Base-by-base conservation (phyloP, 257 asterid species). In the Lithospermum erythrorhizon region DNA sequence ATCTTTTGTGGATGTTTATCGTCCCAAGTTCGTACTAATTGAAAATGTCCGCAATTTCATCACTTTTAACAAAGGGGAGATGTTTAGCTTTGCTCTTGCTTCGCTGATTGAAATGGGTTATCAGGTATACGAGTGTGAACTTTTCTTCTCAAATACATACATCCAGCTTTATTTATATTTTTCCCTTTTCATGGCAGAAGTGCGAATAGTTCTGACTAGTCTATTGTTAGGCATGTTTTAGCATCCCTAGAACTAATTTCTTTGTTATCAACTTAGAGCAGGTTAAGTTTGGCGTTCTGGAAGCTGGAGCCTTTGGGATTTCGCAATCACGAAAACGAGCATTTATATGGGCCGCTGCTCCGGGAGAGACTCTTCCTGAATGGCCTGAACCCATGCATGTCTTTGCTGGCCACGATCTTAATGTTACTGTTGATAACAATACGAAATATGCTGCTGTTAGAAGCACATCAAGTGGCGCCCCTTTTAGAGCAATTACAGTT, bases 311-410 rank as follows among this genome's bases (percentile, higher is more conserved):
- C 2, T 69, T 30, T 58, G 74, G 74, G 14, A 55, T 69, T 20
- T 45, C 69, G 14, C 74, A 69, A 21, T 57, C 66, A 30, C 16
- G 74, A 8, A 69, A 58, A 59, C 61, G 74, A 32, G 74, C 74
- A 52, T 69, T 69, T 59, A 63, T 69, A 53, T 69, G 74, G 74
- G 74, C 74, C 58, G 74, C 74, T 20, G 51, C 74, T 16, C 69
- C 74, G 0, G 74, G 60, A 49, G 69, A 69, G 61, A 69, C 57
- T 11, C 69, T 69, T 37, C 74, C 74, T 0, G 74, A 69, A 23
- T 69, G 74, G 74, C 74, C 74, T 18, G 74, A 69, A 56, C 74
- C 74, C 1, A 69, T 69, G 74, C 67, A 25, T 24, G 69, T 64
- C 41, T 69, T 63, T 66, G 13, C 37, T 52, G 69, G 65, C 6